Evolutionary conservation across 2,329 filamentous ascomycete species (phyloP).

Genomic region (Graphiopsis chlorocephala): DNA sequence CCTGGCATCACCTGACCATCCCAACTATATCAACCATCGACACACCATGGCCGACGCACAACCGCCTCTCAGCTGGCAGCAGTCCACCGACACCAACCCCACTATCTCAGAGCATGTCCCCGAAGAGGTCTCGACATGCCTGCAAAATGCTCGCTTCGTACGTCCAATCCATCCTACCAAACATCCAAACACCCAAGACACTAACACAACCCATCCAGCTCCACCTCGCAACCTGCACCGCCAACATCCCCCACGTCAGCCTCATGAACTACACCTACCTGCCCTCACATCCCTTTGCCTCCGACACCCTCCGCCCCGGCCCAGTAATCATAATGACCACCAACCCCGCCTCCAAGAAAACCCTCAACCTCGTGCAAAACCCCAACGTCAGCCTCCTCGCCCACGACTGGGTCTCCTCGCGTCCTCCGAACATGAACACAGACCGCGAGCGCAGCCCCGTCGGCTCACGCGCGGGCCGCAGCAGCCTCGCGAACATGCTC

Average conservation of each 20-base stretch:
- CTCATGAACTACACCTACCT: conserved; percentile 99
- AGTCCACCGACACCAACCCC: conserved; percentile 69
- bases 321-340: conserved; percentile 86
- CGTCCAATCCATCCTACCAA: conserved; percentile 33
- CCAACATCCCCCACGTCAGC: conserved; percentile 83
- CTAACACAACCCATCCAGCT: conserved; percentile 56
- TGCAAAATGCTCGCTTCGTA: conserved; percentile 94
- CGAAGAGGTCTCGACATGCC: conserved; percentile 79
- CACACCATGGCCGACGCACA: conserved; percentile 27
- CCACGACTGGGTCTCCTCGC: conserved; percentile 95
- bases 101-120: conserved; percentile 70
- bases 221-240: conserved; percentile 86
- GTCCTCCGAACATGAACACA: conserved; percentile 62
- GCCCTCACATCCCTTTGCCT: conserved; percentile 44
- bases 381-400: conserved; percentile 90
- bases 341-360: conserved; percentile 74
- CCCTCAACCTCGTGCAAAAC: conserved; percentile 76
- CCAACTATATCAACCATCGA: not conserved
- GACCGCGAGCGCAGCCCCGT: conserved; percentile 59
- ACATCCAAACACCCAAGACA: conserved; percentile 10
- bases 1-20: not conserved
- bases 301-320: conserved; percentile 23
- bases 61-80: conserved; percentile 34
- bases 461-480: conserved; percentile 52
- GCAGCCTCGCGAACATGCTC: conserved; percentile 76